Conservation (phyloP, 1,139 yeast species). For the Scheffersomyces segobiensis region DNA sequence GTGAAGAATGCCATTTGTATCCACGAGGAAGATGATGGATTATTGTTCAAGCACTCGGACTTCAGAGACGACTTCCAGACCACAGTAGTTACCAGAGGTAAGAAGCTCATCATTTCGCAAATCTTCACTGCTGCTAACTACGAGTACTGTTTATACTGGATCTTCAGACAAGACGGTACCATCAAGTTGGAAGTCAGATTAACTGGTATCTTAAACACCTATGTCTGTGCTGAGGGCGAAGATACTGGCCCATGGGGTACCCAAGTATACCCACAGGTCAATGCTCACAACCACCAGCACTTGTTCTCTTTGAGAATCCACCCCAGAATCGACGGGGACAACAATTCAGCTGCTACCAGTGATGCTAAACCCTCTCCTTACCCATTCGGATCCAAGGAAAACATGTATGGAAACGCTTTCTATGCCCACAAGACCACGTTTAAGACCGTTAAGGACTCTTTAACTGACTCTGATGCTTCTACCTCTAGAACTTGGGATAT, state of each 20-base stretch:
- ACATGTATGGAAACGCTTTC: conserved; percentile 75
- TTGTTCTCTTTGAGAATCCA: conserved; percentile 76
- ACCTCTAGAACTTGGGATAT: conserved; percentile 79
- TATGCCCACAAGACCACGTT: conserved; percentile 61
- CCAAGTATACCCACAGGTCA: conserved; percentile 73
- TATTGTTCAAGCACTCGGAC: conserved; percentile 78
- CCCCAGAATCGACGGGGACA: conserved; percentile 80
- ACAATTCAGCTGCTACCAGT: conserved; percentile 68
- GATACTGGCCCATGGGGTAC: conserved; percentile 77
- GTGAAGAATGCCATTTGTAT: conserved; percentile 78
- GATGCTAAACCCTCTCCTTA: conserved; percentile 63
- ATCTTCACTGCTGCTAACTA: conserved; percentile 85
- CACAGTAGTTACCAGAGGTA: conserved; percentile 72
- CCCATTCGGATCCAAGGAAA: conserved; percentile 65
- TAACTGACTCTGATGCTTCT: conserved; percentile 59
- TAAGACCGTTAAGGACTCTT: conserved; percentile 67
- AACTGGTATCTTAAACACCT: conserved; percentile 80
- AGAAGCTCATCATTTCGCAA: conserved; percentile 71
- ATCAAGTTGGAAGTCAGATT: conserved; percentile 75
- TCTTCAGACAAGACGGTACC: conserved; percentile 79
- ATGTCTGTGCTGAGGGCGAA: conserved; percentile 61
- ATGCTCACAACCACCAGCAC: conserved; percentile 87
- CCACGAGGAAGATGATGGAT: conserved; percentile 83
- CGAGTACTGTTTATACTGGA: conserved; percentile 83
- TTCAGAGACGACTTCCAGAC: conserved; percentile 80